Conservation (phyloP, 306 rosid genomes). For the Cicer cuneatum region DNA sequence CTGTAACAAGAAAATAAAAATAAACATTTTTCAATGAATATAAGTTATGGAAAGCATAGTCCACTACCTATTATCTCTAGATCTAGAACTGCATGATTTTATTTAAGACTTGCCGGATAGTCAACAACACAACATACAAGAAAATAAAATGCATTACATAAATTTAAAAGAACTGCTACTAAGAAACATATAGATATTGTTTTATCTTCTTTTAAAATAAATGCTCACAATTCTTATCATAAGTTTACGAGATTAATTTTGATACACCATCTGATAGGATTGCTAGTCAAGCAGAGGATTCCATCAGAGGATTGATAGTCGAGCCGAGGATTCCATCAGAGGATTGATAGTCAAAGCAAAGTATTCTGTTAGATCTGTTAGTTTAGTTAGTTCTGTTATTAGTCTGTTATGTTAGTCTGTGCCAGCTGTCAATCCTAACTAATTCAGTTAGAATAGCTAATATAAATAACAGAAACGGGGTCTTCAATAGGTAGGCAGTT, state of each 20-base stretch:
- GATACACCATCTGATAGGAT: no score
- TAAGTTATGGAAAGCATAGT: neutral
- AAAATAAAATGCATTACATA: conserved; percentile 4
- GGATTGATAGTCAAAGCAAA: no score
- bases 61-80: neutral
- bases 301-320: no score
- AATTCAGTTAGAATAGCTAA: no score
- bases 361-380: no score
- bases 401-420: no score
- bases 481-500: no score
- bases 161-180: conserved; percentile 13
- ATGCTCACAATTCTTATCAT: conserved; percentile 23
- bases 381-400: no score
- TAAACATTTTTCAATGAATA: conserved; percentile 4
- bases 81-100: conserved; percentile 17
- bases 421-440: no score
- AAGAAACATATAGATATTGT: neutral
- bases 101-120: neutral
- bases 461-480: no score
- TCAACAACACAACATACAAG: conserved; percentile 21
- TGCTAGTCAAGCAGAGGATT: no score
- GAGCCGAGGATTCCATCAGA: no score
- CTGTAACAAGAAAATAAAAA: conserved; percentile 47
- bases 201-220: neutral
- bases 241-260: neutral